A percentile compares a stretch with the other conserved stretches of the same genome.
phyloP scores from a whole-genome alignment of 2,329 filamentous ascomycete species.

The Calonectria naviculata region DNA sequence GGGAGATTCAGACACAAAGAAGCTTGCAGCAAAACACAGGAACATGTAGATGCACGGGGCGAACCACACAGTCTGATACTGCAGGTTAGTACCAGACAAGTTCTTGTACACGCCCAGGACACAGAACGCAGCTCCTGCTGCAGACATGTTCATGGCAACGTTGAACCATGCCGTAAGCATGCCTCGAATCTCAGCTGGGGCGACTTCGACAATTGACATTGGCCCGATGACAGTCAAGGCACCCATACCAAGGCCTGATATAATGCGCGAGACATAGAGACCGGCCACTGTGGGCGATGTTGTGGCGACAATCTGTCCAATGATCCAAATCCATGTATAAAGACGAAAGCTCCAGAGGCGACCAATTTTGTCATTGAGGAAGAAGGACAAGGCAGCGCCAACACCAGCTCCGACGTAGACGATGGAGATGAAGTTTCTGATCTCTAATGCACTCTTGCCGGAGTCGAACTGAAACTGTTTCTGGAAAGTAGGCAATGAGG shows the following conservation, averaged over 20 bases:
- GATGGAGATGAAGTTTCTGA: slow-evolving; percentile 51
- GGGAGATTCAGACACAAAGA: slow-evolving; percentile 51
- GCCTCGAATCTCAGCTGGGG: slow-evolving; percentile 51
- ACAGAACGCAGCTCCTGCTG: slow-evolving; percentile 38
- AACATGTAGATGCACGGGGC: slow-evolving; percentile 41
- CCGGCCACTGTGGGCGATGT: slow-evolving; percentile 38
- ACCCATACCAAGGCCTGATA: slow-evolving; percentile 51
- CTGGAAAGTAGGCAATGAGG: slow-evolving; percentile 49
- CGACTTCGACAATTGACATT: slow-evolving; percentile 52
- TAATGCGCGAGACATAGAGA: slow-evolving; percentile 49
- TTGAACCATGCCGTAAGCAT: slow-evolving; percentile 50
- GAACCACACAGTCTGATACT: slow-evolving; percentile 43
- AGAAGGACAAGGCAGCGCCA: slow-evolving; percentile 44
- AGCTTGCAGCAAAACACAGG: slow-evolving; percentile 39
- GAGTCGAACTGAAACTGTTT: slow-evolving; percentile 44
- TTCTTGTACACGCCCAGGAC: slow-evolving; percentile 46
- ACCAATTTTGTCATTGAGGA: slow-evolving; percentile 50
- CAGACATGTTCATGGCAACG: slow-evolving; percentile 46
- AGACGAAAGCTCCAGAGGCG: slow-evolving; percentile 52
- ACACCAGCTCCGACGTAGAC: slow-evolving; percentile 39
- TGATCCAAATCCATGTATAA: slow-evolving; percentile 47
- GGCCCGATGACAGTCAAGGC: slow-evolving; percentile 50
- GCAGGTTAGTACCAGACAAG: slow-evolving; percentile 20
- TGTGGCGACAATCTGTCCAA: slow-evolving; percentile 48
- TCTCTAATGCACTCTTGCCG: slow-evolving; percentile 37